phyloP scores from a whole-genome alignment of 345 rosid genomes.

The Luvunga scandens region DNA sequence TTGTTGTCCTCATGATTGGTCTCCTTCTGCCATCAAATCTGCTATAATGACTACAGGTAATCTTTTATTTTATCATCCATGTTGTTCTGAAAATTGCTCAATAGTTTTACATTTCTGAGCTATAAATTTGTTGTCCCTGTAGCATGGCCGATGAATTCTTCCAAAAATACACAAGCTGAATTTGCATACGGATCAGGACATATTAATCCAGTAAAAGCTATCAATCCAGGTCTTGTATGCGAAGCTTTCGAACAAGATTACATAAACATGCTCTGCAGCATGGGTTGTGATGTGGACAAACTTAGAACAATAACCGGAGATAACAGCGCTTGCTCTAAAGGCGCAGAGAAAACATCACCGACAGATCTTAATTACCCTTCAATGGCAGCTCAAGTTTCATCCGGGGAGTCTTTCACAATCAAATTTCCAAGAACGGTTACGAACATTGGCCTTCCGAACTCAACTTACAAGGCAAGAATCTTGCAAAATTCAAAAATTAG shows the following conservation, averaged over 20 bases:
- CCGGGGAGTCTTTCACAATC: constrained; percentile 18
- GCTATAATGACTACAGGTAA: constrained; percentile 70
- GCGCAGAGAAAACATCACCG: constrained; percentile 11
- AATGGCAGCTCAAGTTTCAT: constrained; percentile 24
- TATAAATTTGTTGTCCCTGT: not conserved
- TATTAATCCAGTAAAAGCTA: constrained; percentile 45
- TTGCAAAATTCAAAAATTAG: constrained; percentile 6
- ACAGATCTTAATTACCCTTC: constrained; percentile 58
- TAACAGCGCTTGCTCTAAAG: constrained; percentile 29
- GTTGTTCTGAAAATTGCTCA: not conserved
- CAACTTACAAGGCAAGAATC: constrained; percentile 37
- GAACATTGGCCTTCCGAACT: constrained; percentile 46
- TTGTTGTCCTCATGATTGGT: constrained; percentile 34
- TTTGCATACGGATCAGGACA: constrained; percentile 61
- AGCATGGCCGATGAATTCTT: constrained; percentile 44
- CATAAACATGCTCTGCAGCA: constrained; percentile 39
- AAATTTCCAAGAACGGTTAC: constrained; percentile 49
- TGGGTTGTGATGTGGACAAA: constrained; percentile 21
- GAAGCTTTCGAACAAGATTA: constrained; percentile 30
- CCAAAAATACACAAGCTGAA: constrained; percentile 26
- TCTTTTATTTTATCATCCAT: not conserved
- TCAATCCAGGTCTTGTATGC: constrained; percentile 37
- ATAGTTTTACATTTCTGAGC: not conserved
- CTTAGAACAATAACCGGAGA: constrained; percentile 31
- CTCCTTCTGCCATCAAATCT: constrained; percentile 60